phyloP scores from a whole-genome alignment of 2,329 filamentous ascomycete genomes.

The Dichotomopilus funicola region DNA sequence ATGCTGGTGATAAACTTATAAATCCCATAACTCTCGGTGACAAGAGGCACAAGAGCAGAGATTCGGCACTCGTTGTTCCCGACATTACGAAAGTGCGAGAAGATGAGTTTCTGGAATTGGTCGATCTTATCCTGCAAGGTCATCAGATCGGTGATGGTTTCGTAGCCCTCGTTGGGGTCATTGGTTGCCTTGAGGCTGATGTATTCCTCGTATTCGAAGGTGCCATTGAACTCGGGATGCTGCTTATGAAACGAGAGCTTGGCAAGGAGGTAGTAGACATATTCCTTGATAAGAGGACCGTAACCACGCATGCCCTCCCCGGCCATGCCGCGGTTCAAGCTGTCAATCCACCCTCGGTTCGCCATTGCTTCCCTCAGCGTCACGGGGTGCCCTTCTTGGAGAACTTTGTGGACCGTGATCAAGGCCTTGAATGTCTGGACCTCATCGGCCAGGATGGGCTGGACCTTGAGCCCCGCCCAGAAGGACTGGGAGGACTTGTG shows the following conservation, averaged over 20 bases:
- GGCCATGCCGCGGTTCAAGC: conserved; percentile 72
- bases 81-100: conserved; percentile 87
- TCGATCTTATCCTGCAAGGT: conserved; percentile 96
- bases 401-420: conserved; percentile 93
- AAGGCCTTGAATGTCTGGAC: conserved; percentile 98
- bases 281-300: conserved; percentile 87
- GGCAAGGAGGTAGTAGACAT: conserved; percentile 88
- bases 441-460: conserved; percentile 97
- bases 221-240: conserved; percentile 96
- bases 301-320: conserved; percentile 88
- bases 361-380: conserved; percentile 83
- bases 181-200: conserved; percentile 97
- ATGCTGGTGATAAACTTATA: conserved; percentile 99
- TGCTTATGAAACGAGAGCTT: conserved; percentile 96
- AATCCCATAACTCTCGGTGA: conserved; percentile 97
- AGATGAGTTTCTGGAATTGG: conserved; percentile 96
- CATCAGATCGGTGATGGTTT: conserved; percentile 97
- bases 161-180: conserved; percentile 94
- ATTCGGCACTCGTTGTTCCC: conserved; percentile 96
- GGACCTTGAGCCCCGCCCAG: conserved; percentile 98
- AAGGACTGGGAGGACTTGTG: conserved; percentile 93
- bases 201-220: conserved; percentile 98
- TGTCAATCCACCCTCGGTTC: conserved; percentile 87
- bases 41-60: conserved; percentile 83
- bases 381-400: conserved; percentile 91